phyloP scores from a whole-genome alignment of 768 basidiomycete genomes.

The Neoboletus magnificus region DNA sequence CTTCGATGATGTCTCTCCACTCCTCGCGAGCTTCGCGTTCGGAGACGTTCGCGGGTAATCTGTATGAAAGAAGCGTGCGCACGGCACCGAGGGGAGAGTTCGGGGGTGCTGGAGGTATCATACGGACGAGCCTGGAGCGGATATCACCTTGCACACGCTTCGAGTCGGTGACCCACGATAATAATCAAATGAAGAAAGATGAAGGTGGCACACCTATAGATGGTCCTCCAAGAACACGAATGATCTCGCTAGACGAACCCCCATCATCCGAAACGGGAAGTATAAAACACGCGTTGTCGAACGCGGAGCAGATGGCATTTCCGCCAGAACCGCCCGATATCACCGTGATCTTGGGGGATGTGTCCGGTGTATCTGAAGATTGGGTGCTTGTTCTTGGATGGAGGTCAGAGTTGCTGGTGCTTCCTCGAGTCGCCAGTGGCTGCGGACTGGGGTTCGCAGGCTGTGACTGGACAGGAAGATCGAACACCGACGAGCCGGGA shows the following conservation, averaged over 20 bases:
- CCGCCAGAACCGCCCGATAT: constrained; percentile 95
- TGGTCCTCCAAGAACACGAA: constrained; percentile 83
- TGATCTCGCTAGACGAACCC: constrained; percentile 92
- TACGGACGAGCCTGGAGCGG: constrained; percentile 81
- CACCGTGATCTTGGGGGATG: constrained; percentile 55
- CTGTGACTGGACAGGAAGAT: constrained; percentile 64
- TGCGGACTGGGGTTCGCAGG: constrained; percentile 16
- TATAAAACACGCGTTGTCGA: constrained; percentile 73
- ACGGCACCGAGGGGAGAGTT: constrained; percentile 71
- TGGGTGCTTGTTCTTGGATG: neutral
- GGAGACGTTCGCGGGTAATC: constrained; percentile 64
- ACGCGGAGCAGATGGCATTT: constrained; percentile 86
- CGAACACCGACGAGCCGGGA: constrained; percentile 73
- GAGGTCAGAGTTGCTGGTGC: constrained; percentile 1
- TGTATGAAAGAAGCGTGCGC: constrained; percentile 71
- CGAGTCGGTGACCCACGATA: constrained; percentile 6
- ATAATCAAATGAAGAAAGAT: constrained; percentile 13
- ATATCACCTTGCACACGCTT: constrained; percentile 61
- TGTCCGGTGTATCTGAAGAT: constrained; percentile 2
- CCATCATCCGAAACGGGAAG: constrained; percentile 95
- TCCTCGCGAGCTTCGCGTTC: constrained; percentile 81
- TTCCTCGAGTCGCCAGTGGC: constrained; percentile 15
- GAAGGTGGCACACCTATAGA: constrained; percentile 58
- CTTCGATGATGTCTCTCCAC: constrained; percentile 93
- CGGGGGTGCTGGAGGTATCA: constrained; percentile 67